Evolutionary conservation across 352 stramenopile species (phyloP), one percentile per base, ranked within the genome.

Genomic region (Phytopythium litorale): DNA sequence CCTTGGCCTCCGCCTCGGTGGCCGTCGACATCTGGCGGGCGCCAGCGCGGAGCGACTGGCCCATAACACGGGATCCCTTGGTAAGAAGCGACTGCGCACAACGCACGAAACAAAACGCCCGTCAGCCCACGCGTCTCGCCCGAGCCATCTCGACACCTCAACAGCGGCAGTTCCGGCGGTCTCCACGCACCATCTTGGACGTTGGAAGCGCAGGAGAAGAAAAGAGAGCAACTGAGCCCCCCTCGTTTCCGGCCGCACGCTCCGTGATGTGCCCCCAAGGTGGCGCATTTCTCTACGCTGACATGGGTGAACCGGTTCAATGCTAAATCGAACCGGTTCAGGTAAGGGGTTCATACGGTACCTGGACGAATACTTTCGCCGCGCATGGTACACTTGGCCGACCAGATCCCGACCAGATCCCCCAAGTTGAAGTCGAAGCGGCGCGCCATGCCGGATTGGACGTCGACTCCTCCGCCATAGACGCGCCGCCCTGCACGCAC

Each of bases 1-100:
- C 81, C 73, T 92, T 91, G 70, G 87, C 87, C 68, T 95, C 87
- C 37, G 81, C 68, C 78, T 95, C 84, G 15, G 84, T 87, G 56
- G 82, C 84, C 57, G 71, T 79, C 49, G 87, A 95, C 87, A 95
- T 95, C 65, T 79, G 67, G 70, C 87, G 87, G 21, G 68, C 79
- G 55, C 80, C 76, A 72, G 71, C 56, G 58, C 78, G 78, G 62
- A 89, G 60, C 52, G 79, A 74, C 70, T 86, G 75, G 55, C 68
- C 69, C 60, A 79, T 59, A 60, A 70, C 40, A 58, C 84, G 81
- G 58, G 74, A 81, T 71, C 71, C 70, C 64, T 85, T 84, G 70
- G 68, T 80, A 75, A 88, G 68, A 74, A 89, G 76, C 67, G 75
- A 89, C 79, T 89, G 52, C 52, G 19, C 16, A 5, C 8, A 13